Percentiles rank a stretch among this genome's conserved stretches.
Conservation (phyloP, 148 eudicot species). For the Hydrangea macrophylla region DNA sequence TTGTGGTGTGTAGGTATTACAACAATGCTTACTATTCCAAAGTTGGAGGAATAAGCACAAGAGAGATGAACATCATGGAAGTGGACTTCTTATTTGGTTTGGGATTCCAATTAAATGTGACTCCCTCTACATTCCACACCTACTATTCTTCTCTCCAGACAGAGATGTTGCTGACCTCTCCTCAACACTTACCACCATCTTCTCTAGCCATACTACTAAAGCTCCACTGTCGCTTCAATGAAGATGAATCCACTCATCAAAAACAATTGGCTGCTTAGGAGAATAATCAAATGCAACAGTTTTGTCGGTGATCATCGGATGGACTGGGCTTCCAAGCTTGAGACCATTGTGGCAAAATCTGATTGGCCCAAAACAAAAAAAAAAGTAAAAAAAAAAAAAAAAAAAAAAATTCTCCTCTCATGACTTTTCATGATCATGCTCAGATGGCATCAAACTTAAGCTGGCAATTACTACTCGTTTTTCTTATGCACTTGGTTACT, state of each 20-base stretch:
- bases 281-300: too few relatives aligned
- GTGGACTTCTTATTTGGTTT: constrained; percentile 47
- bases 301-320: too few relatives aligned
- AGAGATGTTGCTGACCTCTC: constrained; percentile 27
- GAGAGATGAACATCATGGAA: constrained; percentile 49
- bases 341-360: too few relatives aligned
- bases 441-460: too few relatives aligned
- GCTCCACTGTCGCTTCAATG: constrained; percentile 22
- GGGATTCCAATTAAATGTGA: constrained; percentile 42
- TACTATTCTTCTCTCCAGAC: constrained; percentile 37
- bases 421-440: too few relatives aligned
- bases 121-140: constrained; percentile 39
- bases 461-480: too few relatives aligned
- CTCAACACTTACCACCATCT: constrained; percentile 14
- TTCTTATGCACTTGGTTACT: too few relatives aligned
- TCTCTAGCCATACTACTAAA: constrained; percentile 1
- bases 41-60: constrained; percentile 49
- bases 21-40: constrained; percentile 54
- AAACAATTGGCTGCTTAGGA: constrained; percentile 17
- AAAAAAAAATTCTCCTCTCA: too few relatives aligned
- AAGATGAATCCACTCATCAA: constrained; percentile 27
- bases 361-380: too few relatives aligned
- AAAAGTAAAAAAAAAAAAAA: too few relatives aligned
- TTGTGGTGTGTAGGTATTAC: constrained; percentile 24
- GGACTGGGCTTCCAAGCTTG: too few relatives aligned